Evolutionary conservation across 371 early-diverging fungal species (phyloP), one percentile per base, ranked within the genome.

Genomic region (Mucor mucedo): DNA sequence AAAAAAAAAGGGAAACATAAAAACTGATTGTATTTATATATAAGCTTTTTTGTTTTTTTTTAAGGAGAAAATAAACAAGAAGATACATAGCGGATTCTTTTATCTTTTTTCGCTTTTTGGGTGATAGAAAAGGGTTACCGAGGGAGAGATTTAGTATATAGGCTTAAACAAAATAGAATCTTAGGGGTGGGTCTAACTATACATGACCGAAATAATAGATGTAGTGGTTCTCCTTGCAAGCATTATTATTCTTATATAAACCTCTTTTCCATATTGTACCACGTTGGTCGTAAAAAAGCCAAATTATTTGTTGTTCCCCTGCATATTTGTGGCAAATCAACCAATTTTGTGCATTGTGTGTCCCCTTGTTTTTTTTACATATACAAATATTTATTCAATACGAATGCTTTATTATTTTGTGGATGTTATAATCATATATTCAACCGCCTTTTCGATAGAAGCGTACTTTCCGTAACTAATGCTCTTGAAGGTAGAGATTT

Each of bases 91-190:
- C 50, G 59, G 59, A 21, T 6, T 44, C 5, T 33, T 16, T 28
- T n/a, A n/a, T n/a, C n/a, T n/a, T 48, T 48, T 48, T 48, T 21
- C 30, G 28, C 21, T 21, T 21, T 45, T 45, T 48, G 40, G 32
- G 30, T 56, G 57, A 56, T 56, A 56, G 40, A 56, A 56, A 56
- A 44, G 57, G 57, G 39, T 41, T 41, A 41, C 27, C 41, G 39
- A 55, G 39, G 41, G 41, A 29, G 55, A 55, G 55, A 55, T n/a
- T 16, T 44, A 44, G 44, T 44, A 44, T 44, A 44, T 27, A 21
- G 21, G 47, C 47, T 47, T 47, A 47, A 47, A 47, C 47, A 47
- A 47, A 47, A 47, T 47, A 47, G 47, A 47, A 47, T 21, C n/a
- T 27, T 47, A 47, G 47, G 47, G 47, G 47, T 21, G n/a, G 21